A percentile compares a stretch with the other conserved stretches of the same genome.
phyloP scores from a whole-genome alignment of 2,329 filamentous ascomycete genomes.

The Diplodia seriata region DNA sequence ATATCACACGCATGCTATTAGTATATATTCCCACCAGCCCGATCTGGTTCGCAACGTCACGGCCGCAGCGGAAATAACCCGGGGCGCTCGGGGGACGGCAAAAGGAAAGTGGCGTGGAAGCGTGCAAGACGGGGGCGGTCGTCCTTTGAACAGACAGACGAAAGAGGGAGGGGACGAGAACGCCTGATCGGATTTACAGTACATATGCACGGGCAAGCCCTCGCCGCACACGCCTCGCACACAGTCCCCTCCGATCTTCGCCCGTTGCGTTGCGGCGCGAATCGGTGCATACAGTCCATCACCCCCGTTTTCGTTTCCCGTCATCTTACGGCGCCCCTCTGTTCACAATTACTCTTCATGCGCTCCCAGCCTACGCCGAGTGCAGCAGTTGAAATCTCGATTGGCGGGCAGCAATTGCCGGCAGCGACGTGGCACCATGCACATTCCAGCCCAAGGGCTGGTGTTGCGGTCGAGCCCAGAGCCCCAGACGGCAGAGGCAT shows the following conservation, averaged over 20 bases:
- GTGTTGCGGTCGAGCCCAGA: neutral
- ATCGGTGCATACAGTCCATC: conserved; percentile 1
- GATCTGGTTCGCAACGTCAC: neutral
- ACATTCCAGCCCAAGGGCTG: conserved; percentile 7
- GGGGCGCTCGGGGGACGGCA: neutral
- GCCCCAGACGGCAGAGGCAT: neutral
- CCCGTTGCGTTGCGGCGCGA: conserved; percentile 11
- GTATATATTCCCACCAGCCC: conserved; percentile 2
- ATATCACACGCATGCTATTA: conserved; percentile 22
- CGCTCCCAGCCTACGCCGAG: neutral
- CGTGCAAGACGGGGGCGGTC: neutral
- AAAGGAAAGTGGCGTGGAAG: neutral
- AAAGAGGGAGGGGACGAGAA: neutral
- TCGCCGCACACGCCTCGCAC: conserved; percentile 9
- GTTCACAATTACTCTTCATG: neutral
- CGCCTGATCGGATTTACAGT: conserved; percentile 26
- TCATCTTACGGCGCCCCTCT: neutral
- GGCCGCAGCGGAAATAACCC: neutral
- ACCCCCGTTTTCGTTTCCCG: neutral
- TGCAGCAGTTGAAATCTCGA: no score
- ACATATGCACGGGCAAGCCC: conserved; percentile 23
- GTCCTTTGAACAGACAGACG: neutral
- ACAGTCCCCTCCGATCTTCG: conserved; percentile 20
- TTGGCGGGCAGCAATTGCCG: neutral
- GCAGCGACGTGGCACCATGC: neutral